Evolutionary conservation across 2,329 filamentous ascomycete species (phyloP), one percentile per base, ranked within the genome.

Genomic region (Trichoderma polysporum): DNA sequence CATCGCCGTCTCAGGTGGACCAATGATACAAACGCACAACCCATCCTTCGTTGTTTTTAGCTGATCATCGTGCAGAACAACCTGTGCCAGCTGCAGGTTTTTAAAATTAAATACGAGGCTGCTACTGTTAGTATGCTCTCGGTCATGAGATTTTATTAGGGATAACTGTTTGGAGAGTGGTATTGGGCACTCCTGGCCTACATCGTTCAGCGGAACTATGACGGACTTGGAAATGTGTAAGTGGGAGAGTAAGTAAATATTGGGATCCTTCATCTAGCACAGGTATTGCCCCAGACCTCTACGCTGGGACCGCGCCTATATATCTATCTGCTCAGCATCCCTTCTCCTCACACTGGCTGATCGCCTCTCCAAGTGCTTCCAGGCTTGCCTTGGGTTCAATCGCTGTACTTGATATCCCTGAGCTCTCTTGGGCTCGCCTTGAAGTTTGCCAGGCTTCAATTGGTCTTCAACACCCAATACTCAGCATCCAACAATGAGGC

Each of bases 1-100:
- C 56, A 62, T 61, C 56, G 65, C 65, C 65, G 65, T 49, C 31
- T n/a, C n/a, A 33, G n/a, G 49, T 49, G 49, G 39, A 17, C 65
- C 65, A 66, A 66, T 66, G 52, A 45, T 31, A 27, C 49, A 9
- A 22, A n/a, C 25, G 47, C n/a, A 19, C 35, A 35, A 31, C 56
- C 56, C 63, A 59, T 66, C 56, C 49, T 52, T 45, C 37, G 27
- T 35, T 29, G 35, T 22, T 33, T 45, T 19, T 61, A 61, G 58
- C 41, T 52, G 58, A 50, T 50, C 45, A 57, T 60, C 47, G 56
- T 47, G 63, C 41, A 66, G 47, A 31, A 35, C 19, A 37, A 39
- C 27, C 53, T 52, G 33, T 53, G 22, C 29, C 37, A 15, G 15
- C 52, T 25, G 50, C 39, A 37, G 22, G 45, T 66, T 59, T 58